A percentile compares a stretch with the other conserved stretches of the same genome.
phyloP scores from a whole-genome alignment of 2,329 filamentous ascomycete genomes.

The Orbilia javanica region DNA sequence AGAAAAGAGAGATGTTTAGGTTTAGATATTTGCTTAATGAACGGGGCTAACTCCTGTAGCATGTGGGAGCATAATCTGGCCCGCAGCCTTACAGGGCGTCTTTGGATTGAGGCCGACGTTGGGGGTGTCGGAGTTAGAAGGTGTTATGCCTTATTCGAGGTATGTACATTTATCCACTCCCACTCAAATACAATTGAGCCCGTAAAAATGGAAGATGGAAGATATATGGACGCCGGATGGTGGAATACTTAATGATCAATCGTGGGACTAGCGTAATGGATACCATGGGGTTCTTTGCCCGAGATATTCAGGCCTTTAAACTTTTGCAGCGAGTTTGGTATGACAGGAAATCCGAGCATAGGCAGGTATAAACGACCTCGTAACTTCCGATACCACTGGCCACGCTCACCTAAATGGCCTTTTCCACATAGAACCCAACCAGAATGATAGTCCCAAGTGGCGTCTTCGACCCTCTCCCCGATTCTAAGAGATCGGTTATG shows the following conservation, averaged over 20 bases:
- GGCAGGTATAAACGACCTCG: not conserved
- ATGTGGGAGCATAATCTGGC: slow-evolving; percentile 59
- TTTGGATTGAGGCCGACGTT: slow-evolving; percentile 59
- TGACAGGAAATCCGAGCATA: not conserved
- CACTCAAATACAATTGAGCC: not conserved
- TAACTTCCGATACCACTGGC: not conserved
- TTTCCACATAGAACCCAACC: not conserved
- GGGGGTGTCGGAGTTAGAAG: slow-evolving; percentile 45
- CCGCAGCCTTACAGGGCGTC: slow-evolving; percentile 56
- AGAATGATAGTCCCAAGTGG: slow-evolving; percentile 36
- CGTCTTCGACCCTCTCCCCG: slow-evolving; percentile 9
- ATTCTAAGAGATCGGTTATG: slow-evolving; percentile 26
- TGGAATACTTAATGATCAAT: not conserved
- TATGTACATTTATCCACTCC: not conserved
- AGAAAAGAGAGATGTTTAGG: no score
- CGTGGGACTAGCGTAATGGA: slow-evolving; percentile 36
- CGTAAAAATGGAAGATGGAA: no score
- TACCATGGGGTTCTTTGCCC: slow-evolving; percentile 58
- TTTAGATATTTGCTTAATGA: not conserved
- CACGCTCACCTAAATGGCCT: not conserved
- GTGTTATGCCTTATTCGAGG: slow-evolving; percentile 58
- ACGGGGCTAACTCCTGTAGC: slow-evolving; percentile 24
- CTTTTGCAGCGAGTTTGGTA: slow-evolving; percentile 56
- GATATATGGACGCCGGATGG: not conserved
- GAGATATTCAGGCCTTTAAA: slow-evolving; percentile 56